These are phyloP conservation scores for Pythium sukuiense DNA, from an alignment of 352 stramenopile species.

Conservation along the genomic window DNA sequence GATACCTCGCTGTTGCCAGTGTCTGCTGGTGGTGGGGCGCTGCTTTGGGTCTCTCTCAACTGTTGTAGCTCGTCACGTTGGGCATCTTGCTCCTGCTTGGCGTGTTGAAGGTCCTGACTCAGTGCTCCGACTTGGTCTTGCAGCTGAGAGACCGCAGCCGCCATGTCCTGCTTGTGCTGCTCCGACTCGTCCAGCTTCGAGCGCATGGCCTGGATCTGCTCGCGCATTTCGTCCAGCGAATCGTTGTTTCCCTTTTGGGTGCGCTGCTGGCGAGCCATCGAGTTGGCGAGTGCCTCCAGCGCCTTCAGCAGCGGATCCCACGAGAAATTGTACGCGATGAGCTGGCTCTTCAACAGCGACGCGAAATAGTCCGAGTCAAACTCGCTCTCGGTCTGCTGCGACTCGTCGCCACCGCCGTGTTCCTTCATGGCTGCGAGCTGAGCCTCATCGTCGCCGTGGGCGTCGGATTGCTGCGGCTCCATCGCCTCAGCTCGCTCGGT, in stretches of 20 bases:
- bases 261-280: conserved; percentile 56
- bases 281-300: conserved; percentile 52
- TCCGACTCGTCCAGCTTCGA: conserved; percentile 44
- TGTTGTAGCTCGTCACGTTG: conserved; percentile 30
- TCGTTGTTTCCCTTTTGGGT: conserved; percentile 44
- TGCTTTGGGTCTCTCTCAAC: conserved; percentile 1
- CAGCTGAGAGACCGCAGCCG: conserved; percentile 43
- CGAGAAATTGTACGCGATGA: conserved; percentile 72
- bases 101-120: conserved; percentile 41
- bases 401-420: neutral
- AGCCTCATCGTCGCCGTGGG: conserved; percentile 6
- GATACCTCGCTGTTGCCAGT: neutral
- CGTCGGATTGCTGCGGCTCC: conserved; percentile 28
- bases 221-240: conserved; percentile 54
- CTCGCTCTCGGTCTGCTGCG: conserved; percentile 14
- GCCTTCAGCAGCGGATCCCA: conserved; percentile 74
- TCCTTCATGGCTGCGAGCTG: conserved; percentile 10
- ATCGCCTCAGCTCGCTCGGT: neutral
- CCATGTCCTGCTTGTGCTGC: conserved; percentile 55
- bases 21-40: neutral
- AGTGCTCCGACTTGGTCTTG: conserved; percentile 51
- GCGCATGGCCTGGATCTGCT: conserved; percentile 44
- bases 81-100: conserved; percentile 32
- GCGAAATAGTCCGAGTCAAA: conserved; percentile 52
- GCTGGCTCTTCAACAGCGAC: conserved; percentile 57